Evolutionary conservation across 2,329 filamentous ascomycete genomes (phyloP).

Genomic region (Emergomyces orientalis): DNA sequence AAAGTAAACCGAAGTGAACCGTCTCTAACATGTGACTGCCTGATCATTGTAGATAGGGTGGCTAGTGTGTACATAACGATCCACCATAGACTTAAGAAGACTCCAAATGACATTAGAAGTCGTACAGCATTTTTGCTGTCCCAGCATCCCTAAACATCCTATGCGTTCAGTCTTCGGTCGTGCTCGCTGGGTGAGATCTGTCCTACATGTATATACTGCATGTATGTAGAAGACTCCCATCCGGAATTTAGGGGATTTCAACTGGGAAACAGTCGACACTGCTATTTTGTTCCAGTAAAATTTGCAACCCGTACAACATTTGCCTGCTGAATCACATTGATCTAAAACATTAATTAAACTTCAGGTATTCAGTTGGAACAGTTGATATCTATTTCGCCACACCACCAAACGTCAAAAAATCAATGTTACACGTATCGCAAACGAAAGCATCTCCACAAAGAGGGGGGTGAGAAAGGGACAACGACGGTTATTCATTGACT

Average conservation of each 20-base stretch:
- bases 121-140: neutral
- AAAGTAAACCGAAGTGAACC: neutral
- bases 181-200: neutral
- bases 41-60: neutral
- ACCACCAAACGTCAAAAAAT: neutral
- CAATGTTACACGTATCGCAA: neutral
- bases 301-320: neutral
- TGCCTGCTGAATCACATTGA: neutral
- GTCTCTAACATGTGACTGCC: neutral
- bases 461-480: neutral
- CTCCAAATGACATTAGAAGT: neutral
- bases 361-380: neutral
- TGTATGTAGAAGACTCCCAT: neutral
- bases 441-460: neutral
- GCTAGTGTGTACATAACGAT: neutral
- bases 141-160: neutral
- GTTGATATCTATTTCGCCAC: neutral
- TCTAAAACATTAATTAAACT: neutral
- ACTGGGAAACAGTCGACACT: neutral
- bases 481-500: neutral
- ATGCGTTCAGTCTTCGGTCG: neutral
- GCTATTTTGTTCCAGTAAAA: neutral
- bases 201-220: neutral
- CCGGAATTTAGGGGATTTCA: neutral
- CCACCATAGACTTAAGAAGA: neutral